Conservation (phyloP, 805 yeast species). For the Candida krabiensis region DNA sequence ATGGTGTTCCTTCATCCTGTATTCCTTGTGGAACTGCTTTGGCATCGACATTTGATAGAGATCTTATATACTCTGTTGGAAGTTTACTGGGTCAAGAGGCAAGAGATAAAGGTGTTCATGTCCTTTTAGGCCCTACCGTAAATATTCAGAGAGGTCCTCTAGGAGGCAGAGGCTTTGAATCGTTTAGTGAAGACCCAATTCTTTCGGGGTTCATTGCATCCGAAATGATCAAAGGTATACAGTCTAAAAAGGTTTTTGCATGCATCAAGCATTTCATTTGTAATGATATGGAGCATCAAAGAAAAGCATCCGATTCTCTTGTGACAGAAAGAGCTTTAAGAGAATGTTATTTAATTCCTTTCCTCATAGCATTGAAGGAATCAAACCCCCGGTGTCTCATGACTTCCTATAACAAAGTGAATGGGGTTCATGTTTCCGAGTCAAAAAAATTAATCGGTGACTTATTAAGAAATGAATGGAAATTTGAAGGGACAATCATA, state of each 20-base stretch:
- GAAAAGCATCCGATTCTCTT: slow-evolving; percentile 46
- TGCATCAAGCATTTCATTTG: slow-evolving; percentile 62
- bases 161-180: slow-evolving; percentile 60
- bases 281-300: slow-evolving; percentile 59
- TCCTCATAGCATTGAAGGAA: no score
- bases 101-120: slow-evolving; percentile 39
- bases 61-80: slow-evolving; percentile 38
- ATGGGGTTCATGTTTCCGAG: slow-evolving; percentile 58
- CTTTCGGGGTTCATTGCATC: slow-evolving; percentile 47
- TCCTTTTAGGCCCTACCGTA: slow-evolving; percentile 34
- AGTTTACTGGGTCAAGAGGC: slow-evolving; percentile 44
- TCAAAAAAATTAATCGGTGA: slow-evolving; percentile 41
- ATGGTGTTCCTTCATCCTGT: no score
- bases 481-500: slow-evolving; percentile 53
- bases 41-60: slow-evolving; percentile 43
- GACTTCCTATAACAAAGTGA: no score
- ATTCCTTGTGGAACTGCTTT: slow-evolving; percentile 45
- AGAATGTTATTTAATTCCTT: no score
- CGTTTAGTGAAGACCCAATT: slow-evolving; percentile 60
- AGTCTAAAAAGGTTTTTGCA: slow-evolving; percentile 49
- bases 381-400: no score
- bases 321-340: slow-evolving; percentile 60
- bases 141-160: slow-evolving; percentile 44
- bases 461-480: slow-evolving; percentile 55
- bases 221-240: slow-evolving; percentile 54